Conservation (phyloP, 345 rosid species). For the Citrus unshiu region DNA sequence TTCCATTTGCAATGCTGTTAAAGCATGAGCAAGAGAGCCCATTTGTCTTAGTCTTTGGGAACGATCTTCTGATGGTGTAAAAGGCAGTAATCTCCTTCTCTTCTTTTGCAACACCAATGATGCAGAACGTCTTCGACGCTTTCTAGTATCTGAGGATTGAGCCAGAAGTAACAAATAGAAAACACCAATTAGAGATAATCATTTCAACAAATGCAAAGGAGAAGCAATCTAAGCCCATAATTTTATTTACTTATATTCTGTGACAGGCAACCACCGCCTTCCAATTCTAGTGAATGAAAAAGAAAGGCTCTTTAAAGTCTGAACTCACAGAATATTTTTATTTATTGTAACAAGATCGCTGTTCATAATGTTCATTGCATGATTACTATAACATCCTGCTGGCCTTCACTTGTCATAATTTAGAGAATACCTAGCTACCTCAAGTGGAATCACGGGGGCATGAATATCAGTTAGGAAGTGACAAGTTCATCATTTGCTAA, state of each 20-base stretch:
- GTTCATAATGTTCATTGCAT: not conserved
- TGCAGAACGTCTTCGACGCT: conserved; percentile 60
- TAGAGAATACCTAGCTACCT: not conserved
- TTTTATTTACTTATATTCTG: not conserved
- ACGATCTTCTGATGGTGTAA: conserved; percentile 68
- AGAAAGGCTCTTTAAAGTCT: not conserved
- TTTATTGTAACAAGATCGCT: not conserved
- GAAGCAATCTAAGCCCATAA: not conserved
- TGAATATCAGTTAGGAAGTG: not conserved
- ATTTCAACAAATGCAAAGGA: conserved; percentile 12
- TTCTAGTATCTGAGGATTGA: conserved; percentile 40
- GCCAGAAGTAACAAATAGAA: conserved; percentile 11
- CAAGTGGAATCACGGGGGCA: not conserved
- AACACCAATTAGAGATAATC: conserved; percentile 8
- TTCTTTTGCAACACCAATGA: conserved; percentile 77
- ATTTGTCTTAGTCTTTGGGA: conserved; percentile 58
- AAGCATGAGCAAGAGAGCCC: conserved; percentile 85
- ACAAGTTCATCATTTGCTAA: not conserved
- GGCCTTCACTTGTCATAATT: not conserved
- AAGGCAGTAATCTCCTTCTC: conserved; percentile 65
- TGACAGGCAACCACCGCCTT: not conserved
- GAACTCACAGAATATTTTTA: not conserved
- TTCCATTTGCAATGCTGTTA: conserved; percentile 62
- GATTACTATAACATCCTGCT: not conserved
- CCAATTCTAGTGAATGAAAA: not conserved